Base-by-base conservation (phyloP, 495 filamentous ascomycete genomes). In the Penicillium goetzii region DNA sequence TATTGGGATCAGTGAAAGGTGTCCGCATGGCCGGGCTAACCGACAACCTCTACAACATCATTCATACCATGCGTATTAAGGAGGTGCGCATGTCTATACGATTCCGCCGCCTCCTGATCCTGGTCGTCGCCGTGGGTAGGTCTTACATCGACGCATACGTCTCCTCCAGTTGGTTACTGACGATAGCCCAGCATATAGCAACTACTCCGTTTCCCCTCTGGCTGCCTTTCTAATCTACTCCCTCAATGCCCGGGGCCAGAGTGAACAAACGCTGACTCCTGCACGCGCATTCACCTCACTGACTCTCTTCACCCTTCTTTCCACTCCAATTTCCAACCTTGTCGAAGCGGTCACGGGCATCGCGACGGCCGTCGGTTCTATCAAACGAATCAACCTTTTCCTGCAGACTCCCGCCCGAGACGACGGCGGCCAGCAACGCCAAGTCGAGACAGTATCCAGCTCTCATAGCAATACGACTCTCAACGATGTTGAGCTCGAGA, bases 11-110 rank as follows among this genome's bases (percentile, higher is more conserved):
- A 0, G 82, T 85, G 59, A 86, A 86, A 63, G 76, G 79, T 26
- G 64, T 88, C 33, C 86, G 85, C 58, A 83, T 84, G 78, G 72
- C 80, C 10, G 85, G 83, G 5, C 61, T 86, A 17, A 56, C 49
- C 19, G 45, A 21, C 25, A 50, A 50, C 10, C 17, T 50, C 9
- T 23, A 21, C 28, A 56, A 56, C 30, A 56, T 40, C 30, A 28
- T 56, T 23, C 53, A 56, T 15, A 38, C 28, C 14, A 36, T 56
- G 30, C 28, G 53, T 7, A 25, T n/a, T 10, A 9, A 36, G 4
- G 53, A 56, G 14, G 28, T 56, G 30, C 53, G 30, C 30, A 38
- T 36, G 30, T 56, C 53, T 17, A 25, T 19, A 17, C 28, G 30
- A 26, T 56, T 56, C 12, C 28, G 53, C n/a, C 53, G 30, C 14